phyloP scores from a whole-genome alignment of 2,329 filamentous ascomycete genomes.

The Cladophialophora bantiana region DNA sequence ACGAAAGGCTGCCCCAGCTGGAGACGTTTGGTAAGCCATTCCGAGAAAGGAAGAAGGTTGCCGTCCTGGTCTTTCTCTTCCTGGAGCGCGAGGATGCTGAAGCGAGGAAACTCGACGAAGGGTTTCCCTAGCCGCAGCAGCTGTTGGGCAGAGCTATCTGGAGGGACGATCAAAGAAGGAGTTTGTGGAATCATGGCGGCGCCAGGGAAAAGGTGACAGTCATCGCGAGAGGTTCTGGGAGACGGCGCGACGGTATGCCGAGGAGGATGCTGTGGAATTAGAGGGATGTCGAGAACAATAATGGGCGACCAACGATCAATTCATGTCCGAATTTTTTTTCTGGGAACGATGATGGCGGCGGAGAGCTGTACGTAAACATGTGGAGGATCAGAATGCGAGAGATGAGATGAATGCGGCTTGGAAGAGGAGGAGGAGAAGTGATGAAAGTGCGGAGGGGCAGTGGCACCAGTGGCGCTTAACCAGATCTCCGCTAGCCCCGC shows the following conservation, averaged over 20 bases:
- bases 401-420: conserved; percentile 10
- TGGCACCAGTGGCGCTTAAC: conserved; percentile 6
- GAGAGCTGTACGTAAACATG: neutral
- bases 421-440: conserved; percentile 10
- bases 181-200: conserved; percentile 39
- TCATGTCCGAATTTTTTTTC: neutral
- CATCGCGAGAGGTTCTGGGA: conserved; percentile 24
- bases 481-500: conserved; percentile 9
- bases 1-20: conserved; percentile 46
- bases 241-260: neutral
- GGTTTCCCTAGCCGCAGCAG: conserved; percentile 42
- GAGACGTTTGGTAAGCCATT: conserved; percentile 45
- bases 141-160: conserved; percentile 39
- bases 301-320: neutral
- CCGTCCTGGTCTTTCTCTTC: conserved; percentile 37
- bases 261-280: neutral
- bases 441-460: conserved; percentile 11
- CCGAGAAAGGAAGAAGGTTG: conserved; percentile 37
- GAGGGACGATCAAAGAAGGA: conserved; percentile 38
- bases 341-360: neutral
- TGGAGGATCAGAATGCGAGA: neutral
- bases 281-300: neutral
- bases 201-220: neutral
- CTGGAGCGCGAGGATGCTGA: conserved; percentile 43
- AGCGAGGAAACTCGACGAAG: conserved; percentile 44